phyloP scores from a whole-genome alignment of 768 basidiomycete genomes.

The Zangia roseola region DNA sequence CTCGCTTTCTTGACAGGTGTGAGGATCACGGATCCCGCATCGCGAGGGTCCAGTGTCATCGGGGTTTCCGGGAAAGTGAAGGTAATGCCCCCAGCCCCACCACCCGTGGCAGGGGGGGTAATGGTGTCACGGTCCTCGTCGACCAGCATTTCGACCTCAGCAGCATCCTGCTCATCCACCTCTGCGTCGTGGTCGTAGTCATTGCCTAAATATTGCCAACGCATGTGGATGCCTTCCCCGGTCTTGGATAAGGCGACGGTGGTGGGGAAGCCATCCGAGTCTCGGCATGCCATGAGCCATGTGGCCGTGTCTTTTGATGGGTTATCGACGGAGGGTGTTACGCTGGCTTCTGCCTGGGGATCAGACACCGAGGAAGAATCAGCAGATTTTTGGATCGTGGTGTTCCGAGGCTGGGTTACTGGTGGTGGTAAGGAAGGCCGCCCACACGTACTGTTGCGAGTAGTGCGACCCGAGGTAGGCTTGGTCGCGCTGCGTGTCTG shows the following conservation, averaged over 20 bases:
- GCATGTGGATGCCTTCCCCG: conserved; percentile 19
- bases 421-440: conserved; percentile 5
- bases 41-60: conserved; percentile 15
- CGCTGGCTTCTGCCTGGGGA: not conserved
- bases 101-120: conserved; percentile 9
- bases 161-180: conserved; percentile 7
- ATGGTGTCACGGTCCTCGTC: conserved; percentile 16
- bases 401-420: conserved; percentile 7
- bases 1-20: conserved; percentile 29
- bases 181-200: conserved; percentile 6
- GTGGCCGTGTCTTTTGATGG: conserved; percentile 2
- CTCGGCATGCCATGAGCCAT: conserved; percentile 23
- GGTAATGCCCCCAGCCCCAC: not conserved
- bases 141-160: conserved; percentile 8
- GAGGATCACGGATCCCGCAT: conserved; percentile 31
- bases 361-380: not conserved
- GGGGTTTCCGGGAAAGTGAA: conserved; percentile 20
- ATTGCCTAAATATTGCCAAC: conserved; percentile 16
- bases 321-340: not conserved
- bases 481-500: conserved; percentile 22
- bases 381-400: not conserved
- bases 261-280: conserved; percentile 7
- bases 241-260: conserved; percentile 20
- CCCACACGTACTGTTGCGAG: conserved; percentile 26
- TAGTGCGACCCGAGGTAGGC: conserved; percentile 13